Base-by-base conservation (phyloP, 768 basidiomycete species). In the Pleurotus tuber-regium region DNA sequence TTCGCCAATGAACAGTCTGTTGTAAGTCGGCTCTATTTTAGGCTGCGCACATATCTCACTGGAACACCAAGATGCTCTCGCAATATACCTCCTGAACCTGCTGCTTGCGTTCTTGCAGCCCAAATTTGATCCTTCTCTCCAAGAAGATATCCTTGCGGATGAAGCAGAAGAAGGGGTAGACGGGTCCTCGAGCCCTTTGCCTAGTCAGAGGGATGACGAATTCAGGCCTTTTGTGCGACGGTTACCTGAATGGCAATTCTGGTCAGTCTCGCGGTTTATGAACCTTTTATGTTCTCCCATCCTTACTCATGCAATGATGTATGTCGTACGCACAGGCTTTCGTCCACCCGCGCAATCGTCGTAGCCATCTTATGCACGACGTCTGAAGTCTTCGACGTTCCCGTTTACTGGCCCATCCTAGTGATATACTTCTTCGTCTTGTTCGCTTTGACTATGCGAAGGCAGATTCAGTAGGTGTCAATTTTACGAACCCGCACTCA, bases 401-500 rank as follows among this genome's bases (percentile, higher is more conserved):
- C 97, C 5, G 97, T 98, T 19, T 98, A 97, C 73, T 98, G 97
- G 95, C 97, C 97, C 6, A 98, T 99, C 68, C 83, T 99, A 50
- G 85, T 98, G 60, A 76, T 98, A 52, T 99, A 99, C 74, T 99
- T 98, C 78, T 89, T 89, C 68, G 87, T 94, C 36, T 79, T 98
- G 50, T 98, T 98, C 64, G 82, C 90, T 18, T 74, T 98, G 59
- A 98, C 96, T 3, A 96, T 99, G 92, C 82, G 94, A 56, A 75
- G 93, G 55, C 94, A 98, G 70, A 94, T 98, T 58, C 91, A 92
- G 93, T 96, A 66, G 61, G 93, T 79, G 2, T 43, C n/a, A n/a
- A n/a, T n/a, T n/a, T n/a, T n/a, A n/a, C n/a, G n/a, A n/a, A n/a
- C n/a, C n/a, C n/a, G n/a, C n/a, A n/a, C n/a, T n/a, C n/a, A n/a